Evolutionary conservation across 345 rosid genomes (phyloP), one percentile per base, ranked within the genome.

Genomic region (Balakata baccata): DNA sequence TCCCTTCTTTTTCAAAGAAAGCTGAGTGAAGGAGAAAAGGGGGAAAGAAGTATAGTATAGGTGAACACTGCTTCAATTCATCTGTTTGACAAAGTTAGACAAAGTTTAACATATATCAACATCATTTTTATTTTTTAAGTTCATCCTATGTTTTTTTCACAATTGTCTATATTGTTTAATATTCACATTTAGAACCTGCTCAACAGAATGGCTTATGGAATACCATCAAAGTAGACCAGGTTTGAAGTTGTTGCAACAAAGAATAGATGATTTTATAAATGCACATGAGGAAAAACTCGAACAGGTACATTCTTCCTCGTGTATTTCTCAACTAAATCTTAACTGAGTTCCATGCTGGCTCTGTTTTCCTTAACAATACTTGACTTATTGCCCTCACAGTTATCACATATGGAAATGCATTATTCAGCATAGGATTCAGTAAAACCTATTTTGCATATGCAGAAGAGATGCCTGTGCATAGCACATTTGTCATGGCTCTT

Each of bases 171-270:
- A n/a, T 66, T 68, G 7, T 76, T 51, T 37, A 68, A 57, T 59
- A 69, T 72, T 73, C 68, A 73, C 41, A 75, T 68, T 53, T 61
- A 10, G 43, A 59, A 66, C 22, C 43, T 84, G 7, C 53, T 59
- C 68, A 83, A 61, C 91, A 95, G 99, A 88, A 74, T 95, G 98
- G 99, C 62, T 93, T 75, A 77, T 71, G 29, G 83, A 89, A 53
- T 95, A 95, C 85, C 74, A 86, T 74, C 87, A 87, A 78, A 83
- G 88, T 75, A 89, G 94, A 78, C 89, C 94, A 1, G 92, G 97
- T 67, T 74, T 95, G 81, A 85, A 88, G 78, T 83, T 80, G 78
- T 86, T 88, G 81, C 97, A 91, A 69, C 84, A 88, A 81, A 86
- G 89, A 77, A 86, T 91, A 20, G 98, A 95, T 81, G 97, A 92